A percentile compares a stretch with the other conserved stretches of the same genome.
These are phyloP conservation scores for Capillidium rhysosporum DNA, from an alignment of 371 early-diverging fungal species.

Conservation along the genomic window DNA sequence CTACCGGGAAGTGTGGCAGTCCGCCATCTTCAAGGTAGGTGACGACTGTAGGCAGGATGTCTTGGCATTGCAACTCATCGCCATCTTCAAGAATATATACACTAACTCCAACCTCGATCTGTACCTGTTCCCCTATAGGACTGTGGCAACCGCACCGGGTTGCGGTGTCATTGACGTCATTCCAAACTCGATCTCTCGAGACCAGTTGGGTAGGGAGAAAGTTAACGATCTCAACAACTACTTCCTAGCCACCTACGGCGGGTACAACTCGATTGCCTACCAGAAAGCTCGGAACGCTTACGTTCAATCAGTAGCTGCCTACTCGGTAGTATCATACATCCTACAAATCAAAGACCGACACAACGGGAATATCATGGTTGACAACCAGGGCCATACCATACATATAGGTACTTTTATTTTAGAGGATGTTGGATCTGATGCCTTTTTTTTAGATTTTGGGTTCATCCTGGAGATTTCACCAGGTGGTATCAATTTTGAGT, in stretches of 20 bases:
- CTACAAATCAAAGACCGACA: constrained; percentile 98
- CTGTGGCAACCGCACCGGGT: constrained; percentile 94
- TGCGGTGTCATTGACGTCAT: constrained; percentile 99
- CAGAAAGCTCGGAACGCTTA: constrained; percentile 85
- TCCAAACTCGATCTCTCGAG: constrained; percentile 94
- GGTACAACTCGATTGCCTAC: constrained; percentile 75
- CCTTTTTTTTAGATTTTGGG: constrained; percentile 68
- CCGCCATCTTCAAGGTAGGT: constrained; percentile 98
- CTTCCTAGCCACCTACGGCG: constrained; percentile 87
- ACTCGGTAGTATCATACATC: constrained; percentile 88
- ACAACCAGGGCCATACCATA: constrained; percentile 90
- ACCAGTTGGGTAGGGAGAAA: constrained; percentile 95
- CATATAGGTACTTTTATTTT: constrained; percentile 63
- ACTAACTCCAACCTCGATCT: constrained; percentile 77
- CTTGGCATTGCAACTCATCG: constrained; percentile 93
- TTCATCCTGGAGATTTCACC: constrained; percentile 98
- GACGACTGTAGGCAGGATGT: constrained; percentile 99
- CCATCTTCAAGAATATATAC: constrained; percentile 94
- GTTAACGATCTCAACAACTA: constrained; percentile 93
- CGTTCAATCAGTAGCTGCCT: constrained; percentile 92
- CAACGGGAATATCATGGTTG: constrained; percentile 99
- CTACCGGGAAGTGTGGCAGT: constrained; percentile 35
- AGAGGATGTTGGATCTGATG: neutral
- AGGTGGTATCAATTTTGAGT: constrained; percentile 95
- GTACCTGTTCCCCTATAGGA: constrained; percentile 94